Evolutionary conservation across 2,329 filamentous ascomycete species (phyloP), one percentile per base, ranked within the genome.

Genomic region (Lomentospora prolificans): DNA sequence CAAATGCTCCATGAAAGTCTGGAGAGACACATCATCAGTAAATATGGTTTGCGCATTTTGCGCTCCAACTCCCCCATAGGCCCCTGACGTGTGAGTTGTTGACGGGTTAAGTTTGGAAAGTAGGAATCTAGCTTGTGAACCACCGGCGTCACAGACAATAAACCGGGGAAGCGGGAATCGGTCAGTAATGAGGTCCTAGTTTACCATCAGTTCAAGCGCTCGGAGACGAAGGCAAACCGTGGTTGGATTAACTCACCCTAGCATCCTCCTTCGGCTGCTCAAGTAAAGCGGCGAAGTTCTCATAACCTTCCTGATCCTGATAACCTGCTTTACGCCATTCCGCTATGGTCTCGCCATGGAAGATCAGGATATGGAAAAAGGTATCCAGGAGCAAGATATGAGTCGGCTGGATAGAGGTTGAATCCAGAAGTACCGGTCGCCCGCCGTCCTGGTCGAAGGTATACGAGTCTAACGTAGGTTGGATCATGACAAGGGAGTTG

Each of bases 341-440:
- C 1, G 94, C 94, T 70, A 97, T 88, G 0, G 92, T 97, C 76
- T 99, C 92, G 60, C 94, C 94, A 65, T 99, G 91, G 81, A 97
- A 99, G 64, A 99, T 99, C 56, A 99, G 82, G 59, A 99, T 99
- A 70, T 99, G 94, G 81, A 99, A 99, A 78, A 99, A 99, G 0
- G 94, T 97, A 66, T 99, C 94, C 56, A 99, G 85, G 9, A 99
- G 83, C 53, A 99, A 80, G 58, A 97, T 89, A 58, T 96, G 95
- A 22, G 91, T 89, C 8, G 90, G 87, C 67, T 97, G 92, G 63
- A 99, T 99, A 4, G 90, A 96, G 33, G 90, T 91, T 12, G 92
- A 97, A 69, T 99, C 94, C 33, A 99, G 81, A 24, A 99, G 76
- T n/a, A 99, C 94, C 2, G 94, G 92, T 61, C 91, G 84, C 50